Conservation (phyloP, 306 rosid species). For the Vigna nakashimae region DNA sequence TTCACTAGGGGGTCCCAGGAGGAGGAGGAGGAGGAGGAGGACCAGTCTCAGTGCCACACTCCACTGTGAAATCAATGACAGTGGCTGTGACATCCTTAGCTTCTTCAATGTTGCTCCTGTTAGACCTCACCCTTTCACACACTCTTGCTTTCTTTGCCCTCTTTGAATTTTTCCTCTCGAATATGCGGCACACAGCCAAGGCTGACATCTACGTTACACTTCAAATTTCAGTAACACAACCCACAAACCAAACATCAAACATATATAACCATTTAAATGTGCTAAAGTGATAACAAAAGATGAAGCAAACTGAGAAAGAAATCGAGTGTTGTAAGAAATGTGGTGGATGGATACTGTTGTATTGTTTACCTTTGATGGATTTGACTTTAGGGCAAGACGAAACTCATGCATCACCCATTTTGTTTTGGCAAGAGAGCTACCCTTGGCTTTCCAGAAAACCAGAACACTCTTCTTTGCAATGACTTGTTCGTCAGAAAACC, state of each 20-base stretch:
- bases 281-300: too few relatives aligned
- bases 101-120: neutral
- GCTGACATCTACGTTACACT: slow-evolving; percentile 45
- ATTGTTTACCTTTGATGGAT: neutral
- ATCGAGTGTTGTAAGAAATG: neutral
- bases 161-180: slow-evolving; percentile 29
- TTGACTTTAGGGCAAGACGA: neutral
- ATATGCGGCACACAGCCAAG: slow-evolving; percentile 57
- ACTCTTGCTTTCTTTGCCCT: neutral
- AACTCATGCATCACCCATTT: slow-evolving; percentile 18
- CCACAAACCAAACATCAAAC: neutral
- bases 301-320: neutral
- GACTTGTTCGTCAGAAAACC: neutral
- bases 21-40: slow-evolving; percentile 41
- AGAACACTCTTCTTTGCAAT: neutral
- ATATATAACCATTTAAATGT: too few relatives aligned
- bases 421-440: neutral
- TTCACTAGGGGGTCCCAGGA: slow-evolving; percentile 48
- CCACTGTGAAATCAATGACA: slow-evolving; percentile 38
- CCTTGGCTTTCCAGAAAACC: neutral
- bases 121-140: neutral
- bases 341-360: neutral
- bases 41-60: neutral
- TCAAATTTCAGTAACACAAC: too few relatives aligned
- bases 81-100: neutral